These are phyloP conservation scores for Cyberlindnera misumaiensis DNA, from an alignment of 805 yeast genomes.

Conservation along the genomic window DNA sequence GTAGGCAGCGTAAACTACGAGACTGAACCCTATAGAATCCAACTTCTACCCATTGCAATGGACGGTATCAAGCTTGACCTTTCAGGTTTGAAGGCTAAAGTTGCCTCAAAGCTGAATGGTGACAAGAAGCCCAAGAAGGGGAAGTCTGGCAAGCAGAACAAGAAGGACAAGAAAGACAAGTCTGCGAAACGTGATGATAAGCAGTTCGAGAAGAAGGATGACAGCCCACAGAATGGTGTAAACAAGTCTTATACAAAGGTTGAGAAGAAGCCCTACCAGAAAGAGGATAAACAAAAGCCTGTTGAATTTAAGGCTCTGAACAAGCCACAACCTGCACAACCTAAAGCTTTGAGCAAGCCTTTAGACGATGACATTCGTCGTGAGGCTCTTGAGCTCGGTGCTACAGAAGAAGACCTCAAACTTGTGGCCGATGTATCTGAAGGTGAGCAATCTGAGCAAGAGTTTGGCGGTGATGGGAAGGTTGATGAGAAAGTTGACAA, in stretches of 20 bases:
- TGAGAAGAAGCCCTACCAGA: too few relatives aligned
- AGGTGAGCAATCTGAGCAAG: conserved; percentile 36
- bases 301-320: too few relatives aligned
- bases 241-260: not conserved
- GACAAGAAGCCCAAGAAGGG: conserved; percentile 11
- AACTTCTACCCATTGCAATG: conserved; percentile 6
- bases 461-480: conserved; percentile 26
- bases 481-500: conserved; percentile 27
- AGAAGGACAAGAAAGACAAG: conserved; percentile 16
- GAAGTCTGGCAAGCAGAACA: conserved; percentile 12
- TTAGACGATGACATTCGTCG: conserved; percentile 38
- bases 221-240: not conserved
- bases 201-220: conserved; percentile 6
- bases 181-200: conserved; percentile 6
- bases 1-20: not conserved
- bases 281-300: too few relatives aligned
- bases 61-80: conserved; percentile 25
- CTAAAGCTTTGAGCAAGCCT: not conserved
- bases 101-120: conserved; percentile 42
- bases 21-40: not conserved
- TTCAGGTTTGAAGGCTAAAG: conserved; percentile 58
- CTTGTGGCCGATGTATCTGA: conserved; percentile 52
- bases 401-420: conserved; percentile 73
- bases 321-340: not conserved
- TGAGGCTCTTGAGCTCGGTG: conserved; percentile 79